Percentiles rank a stretch among this genome's conserved stretches.
Conservation (phyloP, 1,284 basidiomycete species). For the Ustilago nuda region DNA sequence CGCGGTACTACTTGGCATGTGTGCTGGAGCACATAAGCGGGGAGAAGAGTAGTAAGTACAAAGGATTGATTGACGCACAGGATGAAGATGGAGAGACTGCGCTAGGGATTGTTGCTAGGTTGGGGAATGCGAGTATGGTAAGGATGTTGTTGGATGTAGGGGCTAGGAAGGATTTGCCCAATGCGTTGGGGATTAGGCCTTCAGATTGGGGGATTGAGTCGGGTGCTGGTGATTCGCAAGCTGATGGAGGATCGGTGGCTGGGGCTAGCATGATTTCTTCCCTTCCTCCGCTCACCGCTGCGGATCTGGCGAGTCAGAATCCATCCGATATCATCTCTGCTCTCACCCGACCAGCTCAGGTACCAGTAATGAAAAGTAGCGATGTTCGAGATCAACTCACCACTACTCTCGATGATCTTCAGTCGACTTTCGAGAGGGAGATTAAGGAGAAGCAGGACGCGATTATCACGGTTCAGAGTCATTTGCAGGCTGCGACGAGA, state of each 20-base stretch:
- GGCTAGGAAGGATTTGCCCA: conserved; percentile 89
- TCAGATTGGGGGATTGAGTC: conserved; percentile 80
- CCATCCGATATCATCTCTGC: conserved; percentile 76
- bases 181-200: conserved; percentile 91
- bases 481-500: conserved; percentile 87
- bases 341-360: conserved; percentile 70
- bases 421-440: conserved; percentile 84
- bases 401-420: conserved; percentile 77
- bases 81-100: conserved; percentile 97
- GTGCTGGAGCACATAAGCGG: conserved; percentile 78
- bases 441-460: conserved; percentile 86
- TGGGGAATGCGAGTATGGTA: conserved; percentile 90
- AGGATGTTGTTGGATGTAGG: conserved; percentile 90
- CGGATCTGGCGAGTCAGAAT: conserved; percentile 57
- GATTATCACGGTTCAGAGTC: conserved; percentile 84
- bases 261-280: conserved; percentile 37
- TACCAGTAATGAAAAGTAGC: conserved; percentile 82
- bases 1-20: conserved; percentile 91
- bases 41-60: conserved; percentile 68
- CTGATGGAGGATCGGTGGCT: conserved; percentile 25
- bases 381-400: conserved; percentile 80
- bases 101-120: conserved; percentile 90
- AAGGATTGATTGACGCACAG: conserved; percentile 86
- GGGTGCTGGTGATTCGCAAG: conserved; percentile 28
- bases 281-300: conserved; percentile 38